Percentiles rank a stretch among this genome's conserved stretches.
Conservation (phyloP, 2,329 filamentous ascomycete species). For the Phialemoniopsis sp. region DNA sequence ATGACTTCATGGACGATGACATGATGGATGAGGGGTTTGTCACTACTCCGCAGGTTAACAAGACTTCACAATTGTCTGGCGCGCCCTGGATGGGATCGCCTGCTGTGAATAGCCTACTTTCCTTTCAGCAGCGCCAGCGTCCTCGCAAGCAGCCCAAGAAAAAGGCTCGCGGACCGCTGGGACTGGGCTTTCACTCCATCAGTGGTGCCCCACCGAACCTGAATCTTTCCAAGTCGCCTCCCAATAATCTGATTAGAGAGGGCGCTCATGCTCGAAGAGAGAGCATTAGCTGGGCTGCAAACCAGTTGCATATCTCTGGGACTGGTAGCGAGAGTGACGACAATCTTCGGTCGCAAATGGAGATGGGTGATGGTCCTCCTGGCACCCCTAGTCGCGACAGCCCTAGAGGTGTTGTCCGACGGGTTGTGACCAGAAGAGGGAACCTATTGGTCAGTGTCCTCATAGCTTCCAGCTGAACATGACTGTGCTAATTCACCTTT, state of each 20-base stretch:
- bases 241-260: conserved; percentile 34
- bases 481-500: conserved; percentile 18
- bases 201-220: conserved; percentile 3
- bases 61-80: conserved; percentile 26
- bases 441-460: conserved; percentile 76
- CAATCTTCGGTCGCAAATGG: conserved; percentile 41
- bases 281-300: conserved; percentile 86
- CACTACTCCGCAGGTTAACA: conserved; percentile 75
- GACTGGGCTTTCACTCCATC: conserved; percentile 43
- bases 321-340: conserved; percentile 80
- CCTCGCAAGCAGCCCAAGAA: conserved; percentile 64
- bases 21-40: conserved; percentile 77
- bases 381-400: conserved; percentile 44
- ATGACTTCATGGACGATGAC: conserved; percentile 67
- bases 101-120: conserved; percentile 72
- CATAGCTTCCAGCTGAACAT: too few species aligned
- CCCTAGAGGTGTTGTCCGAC: conserved; percentile 72
- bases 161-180: conserved; percentile 38
- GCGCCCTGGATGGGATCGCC: conserved; percentile 60
- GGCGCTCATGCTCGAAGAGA: conserved; percentile 64
- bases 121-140: conserved; percentile 75
- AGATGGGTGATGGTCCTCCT: conserved; percentile 38
- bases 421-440: conserved; percentile 79
- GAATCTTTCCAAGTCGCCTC: conserved; percentile 68
- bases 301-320: conserved; percentile 77